Percentiles rank a stretch among this genome's conserved stretches.
Conservation (phyloP, 2,329 filamentous ascomycete genomes). For the Beauveria bassiana region DNA sequence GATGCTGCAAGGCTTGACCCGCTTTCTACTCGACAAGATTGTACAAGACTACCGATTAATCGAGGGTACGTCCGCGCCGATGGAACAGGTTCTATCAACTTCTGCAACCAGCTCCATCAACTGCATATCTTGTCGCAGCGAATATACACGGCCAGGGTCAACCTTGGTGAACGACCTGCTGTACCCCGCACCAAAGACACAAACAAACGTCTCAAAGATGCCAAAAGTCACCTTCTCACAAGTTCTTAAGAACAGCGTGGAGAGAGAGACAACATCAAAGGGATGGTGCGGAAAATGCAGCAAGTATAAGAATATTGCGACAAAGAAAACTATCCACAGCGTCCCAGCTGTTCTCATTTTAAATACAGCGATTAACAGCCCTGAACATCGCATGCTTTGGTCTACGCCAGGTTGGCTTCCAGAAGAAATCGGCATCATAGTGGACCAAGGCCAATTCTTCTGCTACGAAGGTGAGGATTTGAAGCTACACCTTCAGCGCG, state of each 20-base stretch:
- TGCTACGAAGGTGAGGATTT: slow-evolving; percentile 93
- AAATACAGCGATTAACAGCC: slow-evolving; percentile 67
- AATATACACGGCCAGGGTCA: slow-evolving; percentile 71
- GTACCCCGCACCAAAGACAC: slow-evolving; percentile 55
- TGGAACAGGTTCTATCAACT: slow-evolving; percentile 69
- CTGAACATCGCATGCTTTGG: slow-evolving; percentile 77
- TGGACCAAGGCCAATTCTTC: slow-evolving; percentile 85
- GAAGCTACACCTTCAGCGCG: slow-evolving; percentile 68
- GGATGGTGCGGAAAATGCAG: slow-evolving; percentile 93
- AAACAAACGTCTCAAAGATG: slow-evolving; percentile 40
- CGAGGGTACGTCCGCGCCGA: slow-evolving; percentile 49
- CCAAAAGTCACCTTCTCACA: slow-evolving; percentile 70
- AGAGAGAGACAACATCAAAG: slow-evolving; percentile 78
- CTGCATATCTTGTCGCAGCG: slow-evolving; percentile 81
- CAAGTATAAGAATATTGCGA: slow-evolving; percentile 80
- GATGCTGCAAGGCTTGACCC: slow-evolving; percentile 79
- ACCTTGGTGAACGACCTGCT: slow-evolving; percentile 80
- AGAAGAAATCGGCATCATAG: slow-evolving; percentile 85
- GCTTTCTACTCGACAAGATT: slow-evolving; percentile 79
- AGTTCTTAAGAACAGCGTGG: slow-evolving; percentile 85
- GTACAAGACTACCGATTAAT: slow-evolving; percentile 67
- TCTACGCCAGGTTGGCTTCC: slow-evolving; percentile 84
- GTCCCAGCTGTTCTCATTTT: slow-evolving; percentile 83
- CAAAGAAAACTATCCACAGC: slow-evolving; percentile 73
- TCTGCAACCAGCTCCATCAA: slow-evolving; percentile 65